Percentiles rank a stretch among this genome's conserved stretches.
Conservation (phyloP, 768 basidiomycete genomes). For the Lactarius evosmus region DNA sequence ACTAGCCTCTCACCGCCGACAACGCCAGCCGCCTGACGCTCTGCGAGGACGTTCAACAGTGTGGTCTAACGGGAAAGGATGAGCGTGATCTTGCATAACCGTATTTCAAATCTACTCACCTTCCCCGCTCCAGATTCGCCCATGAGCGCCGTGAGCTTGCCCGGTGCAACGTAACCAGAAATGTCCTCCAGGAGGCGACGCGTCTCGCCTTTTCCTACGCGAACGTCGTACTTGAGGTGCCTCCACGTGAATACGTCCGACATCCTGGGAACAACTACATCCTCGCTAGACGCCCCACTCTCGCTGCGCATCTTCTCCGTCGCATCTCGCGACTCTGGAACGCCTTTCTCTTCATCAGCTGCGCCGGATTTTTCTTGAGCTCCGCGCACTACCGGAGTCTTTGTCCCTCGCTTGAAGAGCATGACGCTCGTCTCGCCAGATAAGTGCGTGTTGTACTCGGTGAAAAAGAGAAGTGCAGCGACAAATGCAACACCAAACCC, state of each 20-base stretch:
- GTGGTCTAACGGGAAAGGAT: slow-evolving; percentile 39
- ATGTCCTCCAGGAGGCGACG: slow-evolving; percentile 64
- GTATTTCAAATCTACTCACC: slow-evolving; percentile 27
- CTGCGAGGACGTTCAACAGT: slow-evolving; percentile 47
- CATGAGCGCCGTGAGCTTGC: slow-evolving; percentile 77
- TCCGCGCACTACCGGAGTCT: slow-evolving; percentile 26
- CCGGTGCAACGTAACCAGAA: slow-evolving; percentile 78
- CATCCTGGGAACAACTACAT: slow-evolving; percentile 30
- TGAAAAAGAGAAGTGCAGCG: slow-evolving; percentile 51
- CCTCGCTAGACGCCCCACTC: slow-evolving; percentile 18
- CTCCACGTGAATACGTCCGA: slow-evolving; percentile 79
- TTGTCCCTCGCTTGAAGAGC: slow-evolving; percentile 64
- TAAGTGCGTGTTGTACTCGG: slow-evolving; percentile 48
- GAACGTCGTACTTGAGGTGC: slow-evolving; percentile 62
- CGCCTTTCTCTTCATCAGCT: slow-evolving; percentile 34
- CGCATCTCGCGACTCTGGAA: neutral
- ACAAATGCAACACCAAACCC: slow-evolving; percentile 63
- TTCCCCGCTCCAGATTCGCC: slow-evolving; percentile 56
- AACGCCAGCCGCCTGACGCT: slow-evolving; percentile 39
- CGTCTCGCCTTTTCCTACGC: slow-evolving; percentile 43
- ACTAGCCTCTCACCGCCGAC: slow-evolving; percentile 45
- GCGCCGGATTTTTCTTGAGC: slow-evolving; percentile 15
- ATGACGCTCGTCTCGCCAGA: slow-evolving; percentile 43
- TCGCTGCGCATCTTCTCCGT: slow-evolving; percentile 7
- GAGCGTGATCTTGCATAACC: neutral